Evolutionary conservation across 116 monocot genomes (phyloP).

Genomic region (Posidonia oceanica): DNA sequence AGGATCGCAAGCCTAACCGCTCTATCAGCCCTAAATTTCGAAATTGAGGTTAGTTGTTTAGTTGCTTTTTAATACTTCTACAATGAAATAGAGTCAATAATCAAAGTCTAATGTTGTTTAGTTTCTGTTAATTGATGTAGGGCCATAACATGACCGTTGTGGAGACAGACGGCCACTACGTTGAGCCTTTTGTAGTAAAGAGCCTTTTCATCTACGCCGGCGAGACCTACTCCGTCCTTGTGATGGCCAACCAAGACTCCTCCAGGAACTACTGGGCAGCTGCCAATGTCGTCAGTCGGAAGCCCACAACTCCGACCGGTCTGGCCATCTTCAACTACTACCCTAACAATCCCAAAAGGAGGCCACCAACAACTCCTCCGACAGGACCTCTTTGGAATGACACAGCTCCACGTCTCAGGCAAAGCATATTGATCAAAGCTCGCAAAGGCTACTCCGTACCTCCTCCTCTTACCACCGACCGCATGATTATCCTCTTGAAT

Average conservation of each 20-base stretch:
- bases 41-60: constrained; percentile 46
- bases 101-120: no score
- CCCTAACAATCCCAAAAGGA: constrained; percentile 16
- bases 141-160: constrained; percentile 77
- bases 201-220: constrained; percentile 81
- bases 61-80: neutral
- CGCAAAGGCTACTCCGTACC: constrained; percentile 21
- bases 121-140: constrained; percentile 13
- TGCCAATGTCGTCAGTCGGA: constrained; percentile 52
- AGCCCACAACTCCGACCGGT: constrained; percentile 46
- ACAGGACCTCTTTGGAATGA: constrained; percentile 62
- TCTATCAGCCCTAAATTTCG: constrained; percentile 66
- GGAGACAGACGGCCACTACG: constrained; percentile 78
- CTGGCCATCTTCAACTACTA: constrained; percentile 66
- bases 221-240: constrained; percentile 69
- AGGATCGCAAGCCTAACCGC: constrained; percentile 63
- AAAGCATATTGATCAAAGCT: constrained; percentile 27
- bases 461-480: constrained; percentile 30
- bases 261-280: constrained; percentile 58
- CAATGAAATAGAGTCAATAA: no score
- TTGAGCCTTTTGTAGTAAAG: constrained; percentile 53
- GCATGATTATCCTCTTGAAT: constrained; percentile 37
- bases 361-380: constrained; percentile 34
- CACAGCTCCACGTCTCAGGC: constrained; percentile 28
- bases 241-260: constrained; percentile 49